A percentile compares a stretch with the other conserved stretches of the same genome.
phyloP scores from a whole-genome alignment of 352 stramenopile species.

The Blastocystis sp. region DNA sequence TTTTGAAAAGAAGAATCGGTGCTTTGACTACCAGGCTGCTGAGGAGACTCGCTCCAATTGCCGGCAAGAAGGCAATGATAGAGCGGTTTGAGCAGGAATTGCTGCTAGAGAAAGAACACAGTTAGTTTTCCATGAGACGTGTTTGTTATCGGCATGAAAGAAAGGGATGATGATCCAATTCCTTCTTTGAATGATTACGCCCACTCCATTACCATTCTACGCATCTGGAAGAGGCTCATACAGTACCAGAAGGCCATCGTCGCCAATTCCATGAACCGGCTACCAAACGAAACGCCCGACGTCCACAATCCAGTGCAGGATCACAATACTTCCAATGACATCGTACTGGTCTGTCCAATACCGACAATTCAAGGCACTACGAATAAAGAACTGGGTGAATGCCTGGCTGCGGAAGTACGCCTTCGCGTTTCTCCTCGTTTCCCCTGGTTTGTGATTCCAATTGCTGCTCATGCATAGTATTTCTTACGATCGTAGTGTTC shows the following conservation, averaged over 20 bases:
- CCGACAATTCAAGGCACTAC: background rate
- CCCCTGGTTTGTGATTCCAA: background rate
- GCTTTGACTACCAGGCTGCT: slow-evolving; percentile 45
- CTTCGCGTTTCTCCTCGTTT: background rate
- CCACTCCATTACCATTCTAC: no score
- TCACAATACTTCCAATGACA: background rate
- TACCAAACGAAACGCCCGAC: no score
- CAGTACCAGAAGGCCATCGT: no score
- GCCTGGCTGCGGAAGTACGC: background rate
- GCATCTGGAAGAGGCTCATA: no score
- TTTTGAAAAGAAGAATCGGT: background rate
- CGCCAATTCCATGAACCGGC: no score
- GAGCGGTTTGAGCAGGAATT: slow-evolving; percentile 38
- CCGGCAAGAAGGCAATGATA: slow-evolving; percentile 59
- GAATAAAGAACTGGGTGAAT: slow-evolving; percentile 3
- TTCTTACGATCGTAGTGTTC: background rate
- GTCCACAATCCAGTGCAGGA: no score
- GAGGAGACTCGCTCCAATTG: background rate
- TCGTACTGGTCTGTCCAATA: background rate
- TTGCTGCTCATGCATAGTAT: background rate
- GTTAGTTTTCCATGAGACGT: slow-evolving; percentile 17
- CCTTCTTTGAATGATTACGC: no score
- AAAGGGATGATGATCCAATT: no score
- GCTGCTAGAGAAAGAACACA: slow-evolving; percentile 1
- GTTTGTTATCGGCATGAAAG: no score